Evolutionary conservation across 164 flowering plant species (phyloP).

Genomic region (Akebia trifoliata): DNA sequence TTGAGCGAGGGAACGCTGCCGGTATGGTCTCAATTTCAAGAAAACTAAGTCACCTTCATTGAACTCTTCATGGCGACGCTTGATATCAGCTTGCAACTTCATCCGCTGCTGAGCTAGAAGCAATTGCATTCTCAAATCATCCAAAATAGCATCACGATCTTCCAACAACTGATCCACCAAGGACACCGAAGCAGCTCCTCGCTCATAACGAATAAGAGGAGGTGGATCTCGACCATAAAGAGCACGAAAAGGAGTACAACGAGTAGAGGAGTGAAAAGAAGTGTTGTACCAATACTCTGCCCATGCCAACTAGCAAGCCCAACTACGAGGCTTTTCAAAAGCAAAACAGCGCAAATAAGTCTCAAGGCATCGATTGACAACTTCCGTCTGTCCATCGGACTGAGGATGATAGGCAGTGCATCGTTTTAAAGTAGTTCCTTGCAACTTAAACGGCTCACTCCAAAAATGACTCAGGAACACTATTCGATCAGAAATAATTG

Average conservation of each 20-base stretch:
- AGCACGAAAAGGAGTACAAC: background rate
- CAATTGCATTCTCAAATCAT: background rate
- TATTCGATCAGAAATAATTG: conserved; percentile 6
- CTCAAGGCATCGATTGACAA: background rate
- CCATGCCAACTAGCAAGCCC: conserved; percentile 3
- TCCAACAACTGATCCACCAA: background rate
- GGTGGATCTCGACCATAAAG: background rate
- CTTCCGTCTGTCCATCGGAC: conserved; percentile 7
- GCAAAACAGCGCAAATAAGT: conserved; percentile 8
- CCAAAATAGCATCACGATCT: background rate
- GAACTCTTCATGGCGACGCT: background rate
- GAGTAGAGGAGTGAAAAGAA: background rate
- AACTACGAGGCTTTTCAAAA: background rate
- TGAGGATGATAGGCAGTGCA: background rate
- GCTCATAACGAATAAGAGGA: background rate
- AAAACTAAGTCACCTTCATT: background rate
- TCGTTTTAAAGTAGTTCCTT: background rate
- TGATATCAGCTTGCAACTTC: background rate
- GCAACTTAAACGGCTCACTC: background rate
- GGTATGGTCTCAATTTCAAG: background rate
- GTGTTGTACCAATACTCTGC: conserved; percentile 8
- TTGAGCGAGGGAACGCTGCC: background rate
- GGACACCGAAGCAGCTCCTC: background rate
- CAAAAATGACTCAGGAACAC: conserved; percentile 7
- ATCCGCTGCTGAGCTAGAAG: background rate